Conservation (phyloP, 306 rosid genomes). For the Macrotyloma uniflorum region DNA sequence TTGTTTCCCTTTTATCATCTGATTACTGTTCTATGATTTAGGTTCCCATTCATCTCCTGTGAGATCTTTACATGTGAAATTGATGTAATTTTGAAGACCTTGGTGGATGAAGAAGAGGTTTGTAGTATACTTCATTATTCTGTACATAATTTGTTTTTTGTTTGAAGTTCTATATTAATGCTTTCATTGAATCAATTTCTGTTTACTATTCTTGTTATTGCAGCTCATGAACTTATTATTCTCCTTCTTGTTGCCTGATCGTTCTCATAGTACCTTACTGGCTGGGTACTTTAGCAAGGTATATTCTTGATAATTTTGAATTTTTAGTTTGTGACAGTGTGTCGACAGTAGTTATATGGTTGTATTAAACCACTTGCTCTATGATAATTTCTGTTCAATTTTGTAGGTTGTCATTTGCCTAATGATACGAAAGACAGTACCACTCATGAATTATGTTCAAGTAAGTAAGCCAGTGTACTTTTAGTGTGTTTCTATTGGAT, state of each 20-base stretch:
- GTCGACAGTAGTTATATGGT: background rate
- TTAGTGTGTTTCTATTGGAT: background rate
- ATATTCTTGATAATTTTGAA: slow-evolving; percentile 35
- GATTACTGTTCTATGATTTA: slow-evolving; percentile 43
- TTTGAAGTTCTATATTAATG: background rate
- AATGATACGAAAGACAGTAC: slow-evolving; percentile 89
- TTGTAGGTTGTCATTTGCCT: slow-evolving; percentile 87
- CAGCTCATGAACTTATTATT: slow-evolving; percentile 94
- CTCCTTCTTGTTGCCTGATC: slow-evolving; percentile 87
- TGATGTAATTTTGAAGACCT: slow-evolving; percentile 96
- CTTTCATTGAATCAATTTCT: slow-evolving; percentile 24
- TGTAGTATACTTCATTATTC: background rate
- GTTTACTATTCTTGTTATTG: slow-evolving; percentile 35
- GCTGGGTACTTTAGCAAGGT: slow-evolving; percentile 99
- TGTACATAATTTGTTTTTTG: background rate
- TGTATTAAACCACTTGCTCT: slow-evolving; percentile 10
- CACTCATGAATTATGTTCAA: slow-evolving; percentile 94
- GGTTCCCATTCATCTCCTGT: slow-evolving; percentile 95
- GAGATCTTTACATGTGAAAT: slow-evolving; percentile 97
- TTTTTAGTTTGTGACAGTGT: slow-evolving; percentile 25
- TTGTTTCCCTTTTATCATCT: slow-evolving; percentile 12
- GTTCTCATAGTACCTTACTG: slow-evolving; percentile 71
- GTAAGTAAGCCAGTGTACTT: slow-evolving; percentile 53
- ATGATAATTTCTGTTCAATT: slow-evolving; percentile 26
- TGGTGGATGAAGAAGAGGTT: slow-evolving; percentile 98